Evolutionary conservation across 768 basidiomycete species (phyloP), one percentile per base, ranked within the genome.

Genomic region (Cytidiella melzeri): DNA sequence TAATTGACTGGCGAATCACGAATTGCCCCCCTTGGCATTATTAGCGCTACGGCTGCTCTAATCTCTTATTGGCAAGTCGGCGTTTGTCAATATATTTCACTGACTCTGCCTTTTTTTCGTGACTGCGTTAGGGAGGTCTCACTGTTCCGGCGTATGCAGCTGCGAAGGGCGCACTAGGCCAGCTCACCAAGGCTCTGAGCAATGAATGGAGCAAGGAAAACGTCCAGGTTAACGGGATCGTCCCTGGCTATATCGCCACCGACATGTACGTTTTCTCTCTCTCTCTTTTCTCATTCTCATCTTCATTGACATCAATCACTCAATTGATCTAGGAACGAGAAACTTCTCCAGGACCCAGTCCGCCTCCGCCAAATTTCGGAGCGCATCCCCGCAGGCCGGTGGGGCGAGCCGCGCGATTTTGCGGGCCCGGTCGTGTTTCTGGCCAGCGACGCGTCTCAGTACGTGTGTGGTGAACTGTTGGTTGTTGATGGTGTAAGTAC

Each of bases 121-220:
- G n/a, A n/a, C n/a, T n/a, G n/a, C n/a, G 37, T 27, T 69, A 79
- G 61, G 79, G 77, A 41, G 84, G 84, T 40, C 49, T 85, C 45
- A 84, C 81, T 12, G 77, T 95, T 36, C 91, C 92, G 18, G 93
- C 93, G 10, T 95, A 95, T 61, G 89, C 92, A 2, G 82, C 93
- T 3, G 87, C 93, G 7, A 95, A 94, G 64, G 91, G 91, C 48
- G 90, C 88, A 18, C 72, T 91, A 26, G 87, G 87, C 9, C 85
- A 86, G 62, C 72, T 91, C 57, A 90, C 91, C 23, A 93, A 93
- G 68, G 86, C 92, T 2, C 79, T 95, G 59, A 83, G 85, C 59
- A 96, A 96, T 66, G 93, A 95, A 65, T 96, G 93, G 92, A 86
- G 87, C 52, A 75, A 77, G 59, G 79, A 88, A 58, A 91, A 90